Evolutionary conservation across 805 yeast species (phyloP).

Genomic region (Ogataea populi-albae): DNA sequence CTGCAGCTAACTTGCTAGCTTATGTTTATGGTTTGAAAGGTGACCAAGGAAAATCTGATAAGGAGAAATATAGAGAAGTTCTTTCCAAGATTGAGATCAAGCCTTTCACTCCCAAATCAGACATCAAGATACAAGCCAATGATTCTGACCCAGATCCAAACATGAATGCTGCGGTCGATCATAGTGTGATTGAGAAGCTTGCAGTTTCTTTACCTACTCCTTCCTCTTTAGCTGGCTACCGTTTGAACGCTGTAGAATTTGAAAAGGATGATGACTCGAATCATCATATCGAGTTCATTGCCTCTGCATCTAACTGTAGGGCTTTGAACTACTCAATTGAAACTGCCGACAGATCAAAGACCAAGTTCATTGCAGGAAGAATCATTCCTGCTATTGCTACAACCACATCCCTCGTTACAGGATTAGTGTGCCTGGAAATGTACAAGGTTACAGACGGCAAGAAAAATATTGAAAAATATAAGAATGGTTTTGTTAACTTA

Average conservation of each 20-base stretch:
- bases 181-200: slow-evolving; percentile 61
- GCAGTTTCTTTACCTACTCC: slow-evolving; percentile 86
- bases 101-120: slow-evolving; percentile 72
- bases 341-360: slow-evolving; percentile 81
- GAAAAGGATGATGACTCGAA: slow-evolving; percentile 98
- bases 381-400: slow-evolving; percentile 99
- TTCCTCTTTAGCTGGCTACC: slow-evolving; percentile 81
- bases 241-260: slow-evolving; percentile 86
- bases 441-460: slow-evolving; percentile 83
- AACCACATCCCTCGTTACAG: slow-evolving; percentile 97
- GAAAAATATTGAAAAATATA: slow-evolving; percentile 75
- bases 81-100: slow-evolving; percentile 49
- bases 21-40: slow-evolving; percentile 87
- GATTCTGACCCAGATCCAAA: slow-evolving; percentile 90
- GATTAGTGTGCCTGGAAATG: slow-evolving; percentile 86
- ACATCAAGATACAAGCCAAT: slow-evolving; percentile 75
- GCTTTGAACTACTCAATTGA: slow-evolving; percentile 90
- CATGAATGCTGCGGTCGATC: slow-evolving; percentile 48
- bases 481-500: slow-evolving; percentile 88
- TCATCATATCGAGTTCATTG: slow-evolving; percentile 93
- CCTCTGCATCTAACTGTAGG: slow-evolving; percentile 94
- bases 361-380: slow-evolving; percentile 97
- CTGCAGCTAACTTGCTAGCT: slow-evolving; percentile 90
- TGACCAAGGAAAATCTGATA: slow-evolving; percentile 50
- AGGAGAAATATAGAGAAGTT: slow-evolving; percentile 49